A percentile compares a stretch with the other conserved stretches of the same genome.
Evolutionary conservation across 805 yeast genomes (phyloP).

Genomic region (Clavispora fructus): DNA sequence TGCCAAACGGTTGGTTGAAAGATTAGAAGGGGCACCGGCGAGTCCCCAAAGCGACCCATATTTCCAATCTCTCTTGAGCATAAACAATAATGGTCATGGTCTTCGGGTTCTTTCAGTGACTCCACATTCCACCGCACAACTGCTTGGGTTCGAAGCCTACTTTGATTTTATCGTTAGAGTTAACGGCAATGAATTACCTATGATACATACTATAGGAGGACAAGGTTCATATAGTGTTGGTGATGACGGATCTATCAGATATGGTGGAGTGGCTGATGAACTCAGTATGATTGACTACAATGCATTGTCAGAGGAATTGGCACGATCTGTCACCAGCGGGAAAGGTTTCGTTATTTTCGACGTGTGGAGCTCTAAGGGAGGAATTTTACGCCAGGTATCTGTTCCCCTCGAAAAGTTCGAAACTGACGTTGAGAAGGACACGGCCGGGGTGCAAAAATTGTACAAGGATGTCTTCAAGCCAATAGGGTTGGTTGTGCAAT

Average conservation of each 20-base stretch:
- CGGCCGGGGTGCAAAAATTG: constrained; percentile 11
- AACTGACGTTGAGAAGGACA: constrained; percentile 3
- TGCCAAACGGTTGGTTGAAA: constrained; percentile 39
- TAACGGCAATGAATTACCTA: constrained; percentile 61
- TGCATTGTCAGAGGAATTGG: constrained; percentile 38
- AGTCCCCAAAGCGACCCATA: constrained; percentile 25
- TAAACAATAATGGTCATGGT: constrained; percentile 38
- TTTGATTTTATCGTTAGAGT: constrained; percentile 83
- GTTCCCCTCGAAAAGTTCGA: constrained; percentile 18
- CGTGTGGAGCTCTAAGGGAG: constrained; percentile 89
- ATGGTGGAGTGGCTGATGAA: constrained; percentile 28
- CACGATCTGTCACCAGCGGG: constrained; percentile 20
- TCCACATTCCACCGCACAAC: constrained; percentile 33
- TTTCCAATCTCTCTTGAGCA: constrained; percentile 25
- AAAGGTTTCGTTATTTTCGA: constrained; percentile 46
- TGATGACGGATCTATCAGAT: constrained; percentile 37
- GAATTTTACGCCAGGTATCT: constrained; percentile 34
- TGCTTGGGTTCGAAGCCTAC: constrained; percentile 61
- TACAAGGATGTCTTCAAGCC: constrained; percentile 36
- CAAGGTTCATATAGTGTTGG: constrained; percentile 24
- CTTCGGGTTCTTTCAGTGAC: constrained; percentile 34
- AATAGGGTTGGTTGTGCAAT: constrained; percentile 66
- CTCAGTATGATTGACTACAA: constrained; percentile 38
- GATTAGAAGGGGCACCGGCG: constrained; percentile 26
- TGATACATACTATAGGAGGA: constrained; percentile 28